These are phyloP conservation scores for Artemisia argyi DNA, from an alignment of 129 eudicot species.

Conservation along the genomic window DNA sequence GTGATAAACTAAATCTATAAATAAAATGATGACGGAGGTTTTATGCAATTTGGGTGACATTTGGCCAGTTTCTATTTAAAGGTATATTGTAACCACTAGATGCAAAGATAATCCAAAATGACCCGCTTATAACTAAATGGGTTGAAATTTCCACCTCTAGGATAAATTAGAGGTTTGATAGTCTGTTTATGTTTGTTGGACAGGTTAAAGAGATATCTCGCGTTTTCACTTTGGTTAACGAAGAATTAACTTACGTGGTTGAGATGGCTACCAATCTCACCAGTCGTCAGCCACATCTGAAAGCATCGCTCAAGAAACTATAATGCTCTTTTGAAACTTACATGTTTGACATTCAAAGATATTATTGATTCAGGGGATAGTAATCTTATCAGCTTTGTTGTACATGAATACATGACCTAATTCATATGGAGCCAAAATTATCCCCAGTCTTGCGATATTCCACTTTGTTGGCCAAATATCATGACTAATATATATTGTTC, in stretches of 20 bases:
- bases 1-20: no score
- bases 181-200: conserved; percentile 11
- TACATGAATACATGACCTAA: no score
- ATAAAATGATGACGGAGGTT: no score
- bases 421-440: no score
- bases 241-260: conserved; percentile 58
- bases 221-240: conserved; percentile 48
- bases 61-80: neutral
- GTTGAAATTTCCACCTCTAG: neutral
- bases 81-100: neutral
- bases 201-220: conserved; percentile 69
- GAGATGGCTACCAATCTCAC: conserved; percentile 59
- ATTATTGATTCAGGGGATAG: no score
- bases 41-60: neutral
- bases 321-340: conserved; percentile 36
- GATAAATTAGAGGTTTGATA: conserved; percentile 14
- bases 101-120: neutral
- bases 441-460: no score
- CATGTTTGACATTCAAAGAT: neutral
- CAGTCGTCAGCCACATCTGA: conserved; percentile 54
- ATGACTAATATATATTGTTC: neutral
- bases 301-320: conserved; percentile 58
- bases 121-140: neutral
- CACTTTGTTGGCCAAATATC: no score
- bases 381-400: no score